Conservation (phyloP, 2,329 filamentous ascomycete genomes). For the Aotearoamyces nothofagi region DNA sequence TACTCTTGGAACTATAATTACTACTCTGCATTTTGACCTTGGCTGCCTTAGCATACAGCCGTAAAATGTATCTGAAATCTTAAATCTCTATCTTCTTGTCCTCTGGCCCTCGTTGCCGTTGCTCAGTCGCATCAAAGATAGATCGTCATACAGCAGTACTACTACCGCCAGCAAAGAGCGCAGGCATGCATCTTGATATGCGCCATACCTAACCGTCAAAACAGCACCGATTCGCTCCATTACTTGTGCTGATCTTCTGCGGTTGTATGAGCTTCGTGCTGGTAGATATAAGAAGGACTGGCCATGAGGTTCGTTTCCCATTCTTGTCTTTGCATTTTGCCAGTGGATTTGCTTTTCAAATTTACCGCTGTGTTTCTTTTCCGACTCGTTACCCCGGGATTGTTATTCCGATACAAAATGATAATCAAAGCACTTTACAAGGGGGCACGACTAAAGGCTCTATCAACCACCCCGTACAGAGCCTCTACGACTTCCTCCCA, state of each 20-base stretch:
- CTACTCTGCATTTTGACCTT: no score
- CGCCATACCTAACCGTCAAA: conserved; percentile 3
- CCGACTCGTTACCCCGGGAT: conserved; percentile 3
- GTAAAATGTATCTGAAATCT: no score
- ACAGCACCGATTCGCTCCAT: conserved; percentile 1
- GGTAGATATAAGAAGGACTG: conserved; percentile 20
- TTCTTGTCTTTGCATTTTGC: background rate
- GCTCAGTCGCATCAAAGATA: no score
- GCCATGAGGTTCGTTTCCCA: conserved; percentile 16
- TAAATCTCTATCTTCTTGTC: no score
- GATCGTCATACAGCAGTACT: no score
- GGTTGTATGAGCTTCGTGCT: conserved; percentile 12
- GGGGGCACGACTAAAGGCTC: conserved; percentile 19
- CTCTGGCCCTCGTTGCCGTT: no score
- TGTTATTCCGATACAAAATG: no score
- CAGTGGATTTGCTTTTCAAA: background rate
- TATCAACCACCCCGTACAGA: conserved; percentile 21
- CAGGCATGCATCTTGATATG: conserved; percentile 6
- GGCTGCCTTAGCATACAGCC: no score
- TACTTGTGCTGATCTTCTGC: conserved; percentile 2
- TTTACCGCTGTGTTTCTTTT: background rate
- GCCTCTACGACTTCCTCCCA: conserved; percentile 16
- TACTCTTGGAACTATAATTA: no score
- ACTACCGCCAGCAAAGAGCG: background rate
- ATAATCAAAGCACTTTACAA: no score